These are phyloP conservation scores for Neurospora pannonica DNA, from an alignment of 495 filamentous ascomycete genomes.

Conservation along the genomic window DNA sequence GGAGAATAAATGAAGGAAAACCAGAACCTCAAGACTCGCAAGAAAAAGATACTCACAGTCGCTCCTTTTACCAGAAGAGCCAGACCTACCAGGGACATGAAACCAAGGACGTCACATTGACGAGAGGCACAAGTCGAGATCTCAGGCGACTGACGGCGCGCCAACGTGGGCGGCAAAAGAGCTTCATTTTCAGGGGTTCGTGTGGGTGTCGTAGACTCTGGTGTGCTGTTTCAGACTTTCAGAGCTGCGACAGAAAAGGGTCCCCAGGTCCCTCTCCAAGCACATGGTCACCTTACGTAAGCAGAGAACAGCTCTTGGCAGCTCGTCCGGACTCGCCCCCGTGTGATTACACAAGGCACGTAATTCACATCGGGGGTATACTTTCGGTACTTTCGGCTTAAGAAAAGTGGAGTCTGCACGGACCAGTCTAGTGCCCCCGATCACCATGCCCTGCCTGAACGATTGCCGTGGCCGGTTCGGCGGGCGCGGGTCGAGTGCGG, in stretches of 20 bases:
- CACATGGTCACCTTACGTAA: neutral
- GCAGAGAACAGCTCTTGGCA: neutral
- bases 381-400: too few species aligned
- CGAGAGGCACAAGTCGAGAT: neutral
- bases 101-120: slow-evolving; percentile 21
- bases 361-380: too few species aligned
- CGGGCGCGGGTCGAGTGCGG: neutral
- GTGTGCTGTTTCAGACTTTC: neutral
- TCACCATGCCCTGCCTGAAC: neutral
- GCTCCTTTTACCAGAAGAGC: neutral
- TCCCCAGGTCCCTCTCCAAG: neutral
- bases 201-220: slow-evolving; percentile 23
- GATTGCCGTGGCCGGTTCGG: neutral
- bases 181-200: slow-evolving; percentile 28
- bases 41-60: neutral
- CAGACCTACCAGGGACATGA: slow-evolving; percentile 6
- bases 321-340: neutral
- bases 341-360: neutral
- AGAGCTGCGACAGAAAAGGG: neutral
- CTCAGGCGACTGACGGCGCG: neutral
- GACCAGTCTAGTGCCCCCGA: too few species aligned
- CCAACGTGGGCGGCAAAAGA: neutral
- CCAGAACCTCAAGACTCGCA: neutral
- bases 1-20: neutral
- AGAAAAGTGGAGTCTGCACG: too few species aligned